These are phyloP conservation scores for Cryptococcus neoformans DNA, from an alignment of 1,284 basidiomycete species.

Conservation along the genomic window DNA sequence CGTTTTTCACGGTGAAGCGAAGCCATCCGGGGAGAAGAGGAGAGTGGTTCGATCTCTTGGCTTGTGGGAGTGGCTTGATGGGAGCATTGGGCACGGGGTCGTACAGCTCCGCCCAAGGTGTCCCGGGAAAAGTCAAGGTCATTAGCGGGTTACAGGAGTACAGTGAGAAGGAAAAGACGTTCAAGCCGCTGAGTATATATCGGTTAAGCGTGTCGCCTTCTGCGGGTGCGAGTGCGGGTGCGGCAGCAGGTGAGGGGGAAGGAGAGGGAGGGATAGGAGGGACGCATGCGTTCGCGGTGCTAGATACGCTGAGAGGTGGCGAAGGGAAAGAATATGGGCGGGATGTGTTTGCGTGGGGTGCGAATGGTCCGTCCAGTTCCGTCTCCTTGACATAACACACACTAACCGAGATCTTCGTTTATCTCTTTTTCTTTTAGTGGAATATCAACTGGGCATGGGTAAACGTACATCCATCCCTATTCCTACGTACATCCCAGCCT, in stretches of 20 bases:
- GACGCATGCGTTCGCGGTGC: conserved; percentile 72
- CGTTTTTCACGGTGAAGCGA: conserved; percentile 73
- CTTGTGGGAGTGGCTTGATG: conserved; percentile 75
- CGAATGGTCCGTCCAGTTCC: conserved; percentile 34
- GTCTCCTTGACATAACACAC: background rate
- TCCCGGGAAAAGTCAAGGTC: conserved; percentile 71
- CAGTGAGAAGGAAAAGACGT: conserved; percentile 60
- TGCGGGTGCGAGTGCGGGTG: too few relatives aligned
- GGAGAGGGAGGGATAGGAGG: background rate
- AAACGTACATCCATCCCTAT: conserved; percentile 69
- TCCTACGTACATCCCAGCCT: conserved; percentile 58
- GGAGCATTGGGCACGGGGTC: conserved; percentile 81
- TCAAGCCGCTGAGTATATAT: conserved; percentile 67
- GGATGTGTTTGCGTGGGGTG: conserved; percentile 56
- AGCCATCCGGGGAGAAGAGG: conserved; percentile 22
- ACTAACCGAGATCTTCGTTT: conserved; percentile 1
- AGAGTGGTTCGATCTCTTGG: conserved; percentile 60
- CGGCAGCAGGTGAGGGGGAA: too few relatives aligned
- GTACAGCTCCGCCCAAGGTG: conserved; percentile 70
- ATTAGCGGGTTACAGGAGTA: conserved; percentile 82
- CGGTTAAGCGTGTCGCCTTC: conserved; percentile 51
- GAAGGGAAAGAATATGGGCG: conserved; percentile 45
- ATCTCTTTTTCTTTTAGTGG: conserved; percentile 38
- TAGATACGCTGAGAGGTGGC: conserved; percentile 58
- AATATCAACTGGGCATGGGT: conserved; percentile 81